Base-by-base conservation (phyloP, 305 asterid species). In the Ajuga reptans region DNA sequence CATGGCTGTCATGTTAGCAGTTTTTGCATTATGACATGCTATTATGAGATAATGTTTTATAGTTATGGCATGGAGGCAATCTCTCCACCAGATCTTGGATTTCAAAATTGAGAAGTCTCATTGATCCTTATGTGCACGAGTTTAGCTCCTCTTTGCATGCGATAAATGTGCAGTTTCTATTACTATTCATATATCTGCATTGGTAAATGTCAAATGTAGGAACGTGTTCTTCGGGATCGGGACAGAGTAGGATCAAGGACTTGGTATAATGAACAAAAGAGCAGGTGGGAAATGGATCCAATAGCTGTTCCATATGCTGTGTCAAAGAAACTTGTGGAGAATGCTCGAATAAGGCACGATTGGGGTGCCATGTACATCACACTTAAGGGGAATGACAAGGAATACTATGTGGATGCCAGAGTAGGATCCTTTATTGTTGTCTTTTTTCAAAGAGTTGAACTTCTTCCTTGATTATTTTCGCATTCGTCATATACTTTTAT, bases 261-360 rank as follows among this genome's bases (percentile, higher is more conserved):
- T 66, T 94, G 97, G 96, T 91, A 78, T 76, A 85, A 89, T 84
- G 96, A 91, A 67, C 85, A 83, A 77, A 69, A 72, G 70, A 79
- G 77, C 68, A 84, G 97, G 81, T 94, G 97, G 99, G 99, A 94
- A 81, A 75, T 94, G 91, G 96, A 91, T 61, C 99, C 97, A 8
- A 59, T 91, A 71, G 95, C 96, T 72, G 91, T 89, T 82, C 96
- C 99, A 67, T 91, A 94, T 82, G 97, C 96, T 66, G 81, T 94
- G 14, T 84, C 99, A 71, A 82, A 77, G 79, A 89, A 89, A 80
- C 89, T 94, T 73, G 86, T 94, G 75, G 87, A 79, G 73, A 82
- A 82, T 79, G 99, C 97, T 84, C 84, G 91, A 75, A 85, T 94
- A 77, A 91, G 99, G 88, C 97, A 94, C 70, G 99, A 94, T 77